phyloP scores from a whole-genome alignment of 179 eudicot genomes.

The Silene vulgaris region DNA sequence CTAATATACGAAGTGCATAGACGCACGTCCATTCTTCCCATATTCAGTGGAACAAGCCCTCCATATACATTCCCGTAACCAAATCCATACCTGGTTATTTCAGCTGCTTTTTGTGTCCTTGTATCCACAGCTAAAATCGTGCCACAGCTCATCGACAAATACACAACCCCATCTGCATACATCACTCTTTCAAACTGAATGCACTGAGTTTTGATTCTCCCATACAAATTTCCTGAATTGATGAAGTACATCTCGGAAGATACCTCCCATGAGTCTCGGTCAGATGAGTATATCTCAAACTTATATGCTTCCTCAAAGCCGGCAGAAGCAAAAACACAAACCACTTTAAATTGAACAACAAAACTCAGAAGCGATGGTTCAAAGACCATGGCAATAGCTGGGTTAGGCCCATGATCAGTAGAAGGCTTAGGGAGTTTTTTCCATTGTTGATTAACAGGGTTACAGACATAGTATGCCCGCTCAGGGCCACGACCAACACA shows the following conservation, averaged over 20 bases:
- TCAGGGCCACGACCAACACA: constrained; percentile 37
- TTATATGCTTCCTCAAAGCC: constrained; percentile 45
- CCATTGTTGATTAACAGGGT: constrained; percentile 47
- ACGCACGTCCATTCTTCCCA: constrained; percentile 22
- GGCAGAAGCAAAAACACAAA: constrained; percentile 42
- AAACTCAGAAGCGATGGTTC: constrained; percentile 55
- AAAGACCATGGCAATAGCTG: constrained; percentile 43
- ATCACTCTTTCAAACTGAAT: not conserved
- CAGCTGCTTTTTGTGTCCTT: constrained; percentile 17
- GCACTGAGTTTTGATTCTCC: not conserved
- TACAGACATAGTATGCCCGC: constrained; percentile 51
- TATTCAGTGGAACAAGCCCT: not conserved
- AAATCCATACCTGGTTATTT: not conserved
- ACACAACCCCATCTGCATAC: constrained; percentile 40
- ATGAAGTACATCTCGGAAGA: constrained; percentile 45
- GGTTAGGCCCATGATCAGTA: constrained; percentile 44
- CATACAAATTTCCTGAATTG: not conserved
- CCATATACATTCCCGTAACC: not conserved
- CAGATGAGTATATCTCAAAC: constrained; percentile 39
- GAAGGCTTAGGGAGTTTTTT: constrained; percentile 44
- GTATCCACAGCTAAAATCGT: constrained; percentile 20
- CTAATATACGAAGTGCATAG: not conserved
- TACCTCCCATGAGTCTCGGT: constrained; percentile 44
- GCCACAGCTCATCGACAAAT: constrained; percentile 30
- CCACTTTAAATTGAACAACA: constrained; percentile 40